Conservation (phyloP, 1,284 basidiomycete genomes). For the Boletus smithii region DNA sequence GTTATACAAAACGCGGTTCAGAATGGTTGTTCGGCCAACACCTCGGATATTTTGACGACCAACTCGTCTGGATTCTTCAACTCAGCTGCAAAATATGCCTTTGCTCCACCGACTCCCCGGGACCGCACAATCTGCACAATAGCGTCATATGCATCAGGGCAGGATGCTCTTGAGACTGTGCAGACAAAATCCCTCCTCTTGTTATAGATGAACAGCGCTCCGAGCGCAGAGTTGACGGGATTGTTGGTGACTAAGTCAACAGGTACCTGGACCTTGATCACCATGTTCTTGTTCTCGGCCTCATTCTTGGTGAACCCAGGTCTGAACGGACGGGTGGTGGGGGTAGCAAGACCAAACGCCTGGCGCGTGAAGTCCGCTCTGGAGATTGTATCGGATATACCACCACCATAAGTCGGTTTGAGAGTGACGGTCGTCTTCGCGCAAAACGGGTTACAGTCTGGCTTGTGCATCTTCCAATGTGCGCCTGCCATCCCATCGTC, state of each 20-base stretch:
- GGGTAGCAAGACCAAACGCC: constrained; percentile 32
- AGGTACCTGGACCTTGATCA: constrained; percentile 55
- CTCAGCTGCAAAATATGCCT: constrained; percentile 56
- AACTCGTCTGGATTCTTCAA: constrained; percentile 45
- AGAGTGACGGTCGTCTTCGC: constrained; percentile 42
- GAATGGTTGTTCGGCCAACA: constrained; percentile 49
- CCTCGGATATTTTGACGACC: constrained; percentile 48
- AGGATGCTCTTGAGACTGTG: constrained; percentile 34
- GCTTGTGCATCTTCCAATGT: constrained; percentile 50
- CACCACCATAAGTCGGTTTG: constrained; percentile 40
- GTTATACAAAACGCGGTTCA: constrained; percentile 13
- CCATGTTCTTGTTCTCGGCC: constrained; percentile 38
- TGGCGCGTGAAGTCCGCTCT: constrained; percentile 34
- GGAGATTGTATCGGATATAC: constrained; percentile 28
- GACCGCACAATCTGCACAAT: constrained; percentile 37
- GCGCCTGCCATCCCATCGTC: constrained; percentile 34
- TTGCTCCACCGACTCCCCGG: constrained; percentile 44
- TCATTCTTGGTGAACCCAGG: constrained; percentile 15
- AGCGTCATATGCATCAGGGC: constrained; percentile 39
- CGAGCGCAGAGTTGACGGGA: constrained; percentile 10
- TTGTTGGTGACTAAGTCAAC: constrained; percentile 10
- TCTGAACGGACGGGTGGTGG: constrained; percentile 7
- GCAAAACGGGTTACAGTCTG: constrained; percentile 43
- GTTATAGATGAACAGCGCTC: constrained; percentile 45
- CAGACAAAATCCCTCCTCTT: constrained; percentile 53